phyloP scores from a whole-genome alignment of 2,329 filamentous ascomycete species.

The Phyllosticta capitalensis region DNA sequence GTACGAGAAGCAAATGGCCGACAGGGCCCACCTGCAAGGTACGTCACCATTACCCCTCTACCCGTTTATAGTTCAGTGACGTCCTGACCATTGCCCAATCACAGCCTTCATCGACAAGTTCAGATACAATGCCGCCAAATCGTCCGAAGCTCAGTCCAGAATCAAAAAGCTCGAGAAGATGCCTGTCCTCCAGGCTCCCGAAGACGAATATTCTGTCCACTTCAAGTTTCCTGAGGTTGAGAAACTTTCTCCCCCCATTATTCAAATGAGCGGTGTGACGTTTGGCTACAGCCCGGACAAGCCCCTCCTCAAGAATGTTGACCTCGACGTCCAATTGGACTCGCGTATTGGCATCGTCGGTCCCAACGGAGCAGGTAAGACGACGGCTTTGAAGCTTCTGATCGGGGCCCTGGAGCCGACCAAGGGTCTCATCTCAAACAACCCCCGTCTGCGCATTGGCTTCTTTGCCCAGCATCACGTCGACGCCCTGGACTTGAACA shows the following conservation, averaged over 20 bases:
- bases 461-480: slow-evolving; percentile 99
- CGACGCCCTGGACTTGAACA: slow-evolving; percentile 82
- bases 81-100: background rate
- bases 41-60: slow-evolving; percentile 10
- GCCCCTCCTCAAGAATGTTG: slow-evolving; percentile 72
- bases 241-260: slow-evolving; percentile 92
- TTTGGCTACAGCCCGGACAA: slow-evolving; percentile 83
- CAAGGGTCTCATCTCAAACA: slow-evolving; percentile 73
- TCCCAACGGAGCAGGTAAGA: slow-evolving; percentile 97
- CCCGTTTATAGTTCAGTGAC: background rate
- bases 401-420: slow-evolving; percentile 73
- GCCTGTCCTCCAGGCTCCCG: slow-evolving; percentile 81
- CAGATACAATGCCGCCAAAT: slow-evolving; percentile 97
- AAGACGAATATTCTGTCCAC: slow-evolving; percentile 89
- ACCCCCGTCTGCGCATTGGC: slow-evolving; percentile 80
- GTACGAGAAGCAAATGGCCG: slow-evolving; percentile 96
- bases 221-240: slow-evolving; percentile 98
- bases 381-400: slow-evolving; percentile 94
- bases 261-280: slow-evolving; percentile 87
- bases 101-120: slow-evolving; percentile 96
- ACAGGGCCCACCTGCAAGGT: slow-evolving; percentile 80
- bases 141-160: slow-evolving; percentile 92
- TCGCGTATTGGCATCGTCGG: slow-evolving; percentile 98
- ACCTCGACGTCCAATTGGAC: slow-evolving; percentile 94
- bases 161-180: slow-evolving; percentile 99